Conservation (phyloP, 73 alveolate species). For the Tetrahymena malaccensis region DNA sequence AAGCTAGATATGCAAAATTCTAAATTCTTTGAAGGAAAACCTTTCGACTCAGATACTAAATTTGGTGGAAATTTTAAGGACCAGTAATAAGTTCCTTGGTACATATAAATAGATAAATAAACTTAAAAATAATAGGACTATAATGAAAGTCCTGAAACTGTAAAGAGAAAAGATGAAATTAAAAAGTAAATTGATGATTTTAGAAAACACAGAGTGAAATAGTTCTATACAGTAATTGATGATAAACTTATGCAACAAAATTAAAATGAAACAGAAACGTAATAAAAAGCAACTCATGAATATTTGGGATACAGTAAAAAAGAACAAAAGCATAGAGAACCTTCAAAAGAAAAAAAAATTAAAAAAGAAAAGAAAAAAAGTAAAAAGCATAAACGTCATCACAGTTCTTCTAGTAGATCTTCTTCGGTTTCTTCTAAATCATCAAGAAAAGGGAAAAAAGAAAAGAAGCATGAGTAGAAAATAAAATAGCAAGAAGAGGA, state of each 20-base stretch:
- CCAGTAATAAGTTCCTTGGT: not conserved
- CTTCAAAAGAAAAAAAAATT: not conserved
- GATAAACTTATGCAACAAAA: not conserved
- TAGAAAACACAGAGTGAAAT: not conserved
- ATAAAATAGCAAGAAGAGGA: not conserved
- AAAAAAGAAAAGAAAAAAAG: not conserved
- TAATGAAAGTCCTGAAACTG: not conserved
- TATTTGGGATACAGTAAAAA: not conserved
- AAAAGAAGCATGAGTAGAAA: not conserved
- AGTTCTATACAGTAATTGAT: not conserved
- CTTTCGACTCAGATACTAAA: not conserved
- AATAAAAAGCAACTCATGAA: not conserved
- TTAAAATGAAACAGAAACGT: not conserved
- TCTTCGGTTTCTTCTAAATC: not conserved
- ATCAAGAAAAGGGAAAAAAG: not conserved
- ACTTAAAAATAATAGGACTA: not conserved
- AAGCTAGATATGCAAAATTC: not conserved
- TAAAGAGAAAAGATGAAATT: not conserved
- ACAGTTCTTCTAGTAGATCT: not conserved
- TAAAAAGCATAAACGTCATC: not conserved
- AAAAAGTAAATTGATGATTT: not conserved
- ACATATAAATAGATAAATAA: not conserved
- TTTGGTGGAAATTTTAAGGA: not conserved
- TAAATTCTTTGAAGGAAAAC: not conserved
- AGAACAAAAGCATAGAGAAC: not conserved